Percentiles rank a stretch among this genome's conserved stretches.
These are phyloP conservation scores for Calocybe gangraenosa DNA, from an alignment of 768 basidiomycete genomes.

Conservation along the genomic window DNA sequence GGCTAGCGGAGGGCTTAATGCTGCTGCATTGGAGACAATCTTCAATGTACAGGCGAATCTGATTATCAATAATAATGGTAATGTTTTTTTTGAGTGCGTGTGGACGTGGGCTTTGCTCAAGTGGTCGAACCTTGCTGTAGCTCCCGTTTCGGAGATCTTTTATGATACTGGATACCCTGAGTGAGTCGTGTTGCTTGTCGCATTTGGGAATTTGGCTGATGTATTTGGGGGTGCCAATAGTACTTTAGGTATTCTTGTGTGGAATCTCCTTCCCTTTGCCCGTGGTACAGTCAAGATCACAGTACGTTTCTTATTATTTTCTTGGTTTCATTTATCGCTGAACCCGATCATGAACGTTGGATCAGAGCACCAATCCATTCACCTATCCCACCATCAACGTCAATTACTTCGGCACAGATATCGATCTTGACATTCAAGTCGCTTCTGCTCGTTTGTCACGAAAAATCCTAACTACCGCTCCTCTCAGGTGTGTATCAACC, in stretches of 20 bases:
- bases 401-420: conserved; percentile 46
- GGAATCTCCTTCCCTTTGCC: conserved; percentile 54
- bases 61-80: conserved; percentile 45
- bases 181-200: conserved; percentile 23
- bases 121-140: conserved; percentile 17
- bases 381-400: conserved; percentile 40
- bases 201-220: background rate
- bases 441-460: conserved; percentile 43
- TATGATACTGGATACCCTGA: conserved; percentile 42
- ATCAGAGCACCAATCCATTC: conserved; percentile 44
- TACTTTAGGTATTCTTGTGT: conserved; percentile 44
- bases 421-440: conserved; percentile 47
- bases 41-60: conserved; percentile 42
- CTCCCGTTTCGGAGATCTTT: conserved; percentile 45
- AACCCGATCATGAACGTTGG: background rate
- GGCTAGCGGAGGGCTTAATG: conserved; percentile 33
- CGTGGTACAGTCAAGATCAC: conserved; percentile 46
- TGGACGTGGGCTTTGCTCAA: background rate
- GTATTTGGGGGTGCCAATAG: conserved; percentile 16
- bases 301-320: conserved; percentile 22
- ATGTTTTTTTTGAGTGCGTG: conserved; percentile 4
- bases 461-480: conserved; percentile 34
- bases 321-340: background rate
- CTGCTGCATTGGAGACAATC: conserved; percentile 37
- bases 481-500: conserved; percentile 31